Evolutionary conservation across 1,284 basidiomycete species (phyloP), one percentile per base, ranked within the genome.

Genomic region (Veloporphyrellus conicus): DNA sequence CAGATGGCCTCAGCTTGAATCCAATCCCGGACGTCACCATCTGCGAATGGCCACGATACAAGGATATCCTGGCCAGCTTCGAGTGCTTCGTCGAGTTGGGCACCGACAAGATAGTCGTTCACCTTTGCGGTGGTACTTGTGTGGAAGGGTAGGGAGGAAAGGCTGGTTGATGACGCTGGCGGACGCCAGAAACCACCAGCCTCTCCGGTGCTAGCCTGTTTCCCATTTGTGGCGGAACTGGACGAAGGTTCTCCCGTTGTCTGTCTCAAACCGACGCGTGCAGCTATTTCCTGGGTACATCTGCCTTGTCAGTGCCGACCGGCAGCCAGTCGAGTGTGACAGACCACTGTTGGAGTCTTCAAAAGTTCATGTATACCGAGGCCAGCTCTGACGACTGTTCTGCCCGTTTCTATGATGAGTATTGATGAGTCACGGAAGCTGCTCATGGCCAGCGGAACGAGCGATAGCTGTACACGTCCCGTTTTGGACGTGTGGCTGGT

Each of bases 1-100:
- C 94, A 90, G 34, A 98, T 72, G 6, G 90, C 93, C 64, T 94
- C 92, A 35, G 91, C 85, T 55, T 93, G 93, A n/a, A 77, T 78
- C 85, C 89, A 97, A 64, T 97, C 90, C 34, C 70, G 72, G 39
- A 93, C 74, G 55, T 80, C 76, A 6, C 83, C 87, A 25, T 86
- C 79, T 48, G 79, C 78, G 61, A 97, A 92, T 1, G 94, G 93
- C 87, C 88, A 93, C 35, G 81, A 87, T 18, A 93, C 67, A 18
- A 81, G 71, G 18, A 93, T 67, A 40, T 87, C 82, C 47, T 88
- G 84, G 15, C 81, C 84, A 11, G 81, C 75, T 8, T 76, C 78
- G 32, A 91, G 68, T 0, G 90, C 91, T 53, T 90, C 86, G 54
- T 90, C 86, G 9, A 96, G 76, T 49, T 83, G 82, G 2, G 80